Evolutionary conservation across 345 rosid genomes (phyloP), one percentile per base, ranked within the genome.

Genomic region (Salix purpurea): DNA sequence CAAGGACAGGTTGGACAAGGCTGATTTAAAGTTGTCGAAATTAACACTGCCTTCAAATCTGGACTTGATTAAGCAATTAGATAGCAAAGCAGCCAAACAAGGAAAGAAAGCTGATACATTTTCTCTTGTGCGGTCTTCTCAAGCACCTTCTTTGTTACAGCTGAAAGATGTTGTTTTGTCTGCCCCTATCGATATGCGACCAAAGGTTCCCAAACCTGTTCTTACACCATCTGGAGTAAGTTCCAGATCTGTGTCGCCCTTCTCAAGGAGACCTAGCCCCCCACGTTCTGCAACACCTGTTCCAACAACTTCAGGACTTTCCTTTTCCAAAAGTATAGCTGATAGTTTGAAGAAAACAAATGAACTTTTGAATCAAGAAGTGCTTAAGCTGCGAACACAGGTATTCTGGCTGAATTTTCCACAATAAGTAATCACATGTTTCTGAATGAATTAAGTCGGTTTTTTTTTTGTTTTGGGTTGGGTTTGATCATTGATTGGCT

Each of bases 321-420:
- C 87, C 18, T 93, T 93, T 56, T 92, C 98, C 12, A 91, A 90
- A 81, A 92, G 89, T 80, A 78, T 91, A 69, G 78, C 90, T 14
- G 97, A 93, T 82, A 90, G 99, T 84, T 83, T 93, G 89, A 96
- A 92, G 91, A 96, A 93, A 83, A 93, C 97, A 36, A 96, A 93
- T 81, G 97, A 92, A 72, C 91, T 93, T 83, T 76, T 96, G 84
- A 96, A 91, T 82, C 97, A 93, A 75, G 99, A 96, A 83, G 91
- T 93, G 74, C 81, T 91, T 19, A 92, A 86, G 84, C 86, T 96
- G 83, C 98, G 94, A n/a, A 79, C 85, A 71, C 99, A 96, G 96
- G 99, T 94, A 89, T 74, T 62, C 77, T 73, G 67, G 64, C 30
- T 66, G 34, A 21, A 26, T 23, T 68, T 78, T 24, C 36, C 28